Conservation (phyloP, 1,284 basidiomycete genomes). For the Neolentinus lepideus region DNA sequence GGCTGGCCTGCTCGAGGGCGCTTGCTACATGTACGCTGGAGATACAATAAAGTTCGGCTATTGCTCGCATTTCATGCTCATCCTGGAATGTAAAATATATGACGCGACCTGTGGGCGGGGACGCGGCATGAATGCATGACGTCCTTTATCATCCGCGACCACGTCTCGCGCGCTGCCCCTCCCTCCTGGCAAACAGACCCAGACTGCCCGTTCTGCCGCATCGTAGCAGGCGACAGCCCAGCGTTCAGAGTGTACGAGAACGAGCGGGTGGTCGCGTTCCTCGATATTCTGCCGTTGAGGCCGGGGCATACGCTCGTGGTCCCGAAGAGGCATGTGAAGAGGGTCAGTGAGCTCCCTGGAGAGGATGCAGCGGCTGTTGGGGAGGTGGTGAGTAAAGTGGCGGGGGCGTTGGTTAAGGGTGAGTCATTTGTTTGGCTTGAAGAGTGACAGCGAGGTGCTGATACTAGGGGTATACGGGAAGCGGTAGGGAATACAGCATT, state of each 20-base stretch:
- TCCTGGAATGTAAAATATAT: too few relatives aligned
- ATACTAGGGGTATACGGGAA: constrained; percentile 19
- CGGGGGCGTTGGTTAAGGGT: constrained; percentile 58
- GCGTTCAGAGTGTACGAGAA: constrained; percentile 54
- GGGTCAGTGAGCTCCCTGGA: constrained; percentile 59
- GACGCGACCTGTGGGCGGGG: background rate
- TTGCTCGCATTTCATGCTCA: too few relatives aligned
- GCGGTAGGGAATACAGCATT: constrained; percentile 59
- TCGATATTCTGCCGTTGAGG: constrained; percentile 72
- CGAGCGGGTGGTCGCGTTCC: constrained; percentile 59
- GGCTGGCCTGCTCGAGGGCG: too few relatives aligned
- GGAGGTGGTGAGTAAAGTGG: constrained; percentile 49
- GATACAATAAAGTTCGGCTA: too few relatives aligned
- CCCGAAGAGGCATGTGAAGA: constrained; percentile 53
- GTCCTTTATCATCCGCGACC: constrained; percentile 64
- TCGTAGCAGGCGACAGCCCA: constrained; percentile 39
- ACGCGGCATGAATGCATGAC: constrained; percentile 38
- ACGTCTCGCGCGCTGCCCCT: constrained; percentile 36
- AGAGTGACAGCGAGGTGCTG: background rate
- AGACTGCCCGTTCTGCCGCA: constrained; percentile 58
- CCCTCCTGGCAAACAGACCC: constrained; percentile 35
- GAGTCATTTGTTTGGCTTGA: constrained; percentile 4
- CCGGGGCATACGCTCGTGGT: constrained; percentile 63
- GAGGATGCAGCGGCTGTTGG: constrained; percentile 55
- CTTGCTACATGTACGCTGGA: too few relatives aligned